Percentiles rank a stretch among this genome's conserved stretches.
These are phyloP conservation scores for Prunus mira DNA, from an alignment of 306 rosid species.

Conservation along the genomic window DNA sequence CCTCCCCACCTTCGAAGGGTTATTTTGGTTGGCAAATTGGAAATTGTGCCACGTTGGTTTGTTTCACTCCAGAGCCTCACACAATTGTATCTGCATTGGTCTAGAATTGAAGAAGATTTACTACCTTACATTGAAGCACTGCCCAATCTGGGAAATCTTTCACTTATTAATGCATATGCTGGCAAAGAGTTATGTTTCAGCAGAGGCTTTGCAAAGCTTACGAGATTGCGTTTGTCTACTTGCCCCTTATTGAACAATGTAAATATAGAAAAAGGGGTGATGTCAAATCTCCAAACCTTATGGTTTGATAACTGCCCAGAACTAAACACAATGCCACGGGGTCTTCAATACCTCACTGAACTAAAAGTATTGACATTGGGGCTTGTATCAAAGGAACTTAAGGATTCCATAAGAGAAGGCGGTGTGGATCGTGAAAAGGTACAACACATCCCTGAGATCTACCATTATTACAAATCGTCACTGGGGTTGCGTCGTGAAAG, in stretches of 20 bases:
- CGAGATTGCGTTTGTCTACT: not conserved
- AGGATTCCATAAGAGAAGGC: not conserved
- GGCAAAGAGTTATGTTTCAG: not conserved
- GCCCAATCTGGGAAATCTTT: not conserved
- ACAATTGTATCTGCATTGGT: not conserved
- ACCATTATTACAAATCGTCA: not conserved
- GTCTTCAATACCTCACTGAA: constrained; percentile 7
- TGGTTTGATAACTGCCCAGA: not conserved
- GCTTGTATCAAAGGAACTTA: not conserved
- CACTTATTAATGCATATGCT: not conserved
- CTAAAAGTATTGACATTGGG: not conserved
- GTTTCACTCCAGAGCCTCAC: not conserved
- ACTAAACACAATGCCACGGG: constrained; percentile 7
- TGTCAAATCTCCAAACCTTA: not conserved
- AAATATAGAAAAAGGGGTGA: constrained; percentile 7
- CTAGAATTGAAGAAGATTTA: constrained; percentile 8
- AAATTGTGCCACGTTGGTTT: constrained; percentile 9
- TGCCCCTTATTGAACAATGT: not conserved
- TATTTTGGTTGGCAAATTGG: not conserved
- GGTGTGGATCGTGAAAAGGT: not conserved
- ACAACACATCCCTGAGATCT: not conserved
- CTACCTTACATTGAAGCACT: constrained; percentile 4
- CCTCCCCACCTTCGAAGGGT: constrained; percentile 7
- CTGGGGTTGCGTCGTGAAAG: not conserved
- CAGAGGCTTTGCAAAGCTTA: constrained; percentile 15